phyloP scores from a whole-genome alignment of 1,284 basidiomycete genomes.

The Tremellales sp. region DNA sequence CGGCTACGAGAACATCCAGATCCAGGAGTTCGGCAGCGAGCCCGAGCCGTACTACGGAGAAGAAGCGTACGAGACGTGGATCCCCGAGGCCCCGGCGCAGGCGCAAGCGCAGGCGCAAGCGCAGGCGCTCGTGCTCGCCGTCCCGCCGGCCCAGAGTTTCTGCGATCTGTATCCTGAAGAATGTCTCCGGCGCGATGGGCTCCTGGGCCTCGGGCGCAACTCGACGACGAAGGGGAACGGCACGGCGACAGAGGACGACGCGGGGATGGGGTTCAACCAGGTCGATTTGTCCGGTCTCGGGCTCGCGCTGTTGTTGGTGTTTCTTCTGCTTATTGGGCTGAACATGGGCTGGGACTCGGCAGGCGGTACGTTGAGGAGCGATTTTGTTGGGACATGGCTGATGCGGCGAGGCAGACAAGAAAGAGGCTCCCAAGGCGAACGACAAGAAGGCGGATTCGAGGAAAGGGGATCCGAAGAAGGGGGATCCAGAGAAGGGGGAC shows the following conservation, averaged over 20 bases:
- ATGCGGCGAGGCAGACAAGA: conserved; percentile 1
- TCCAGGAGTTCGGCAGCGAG: too few species aligned
- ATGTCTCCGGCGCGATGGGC: conserved; percentile 1
- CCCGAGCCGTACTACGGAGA: too few species aligned
- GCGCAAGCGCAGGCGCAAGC: background rate
- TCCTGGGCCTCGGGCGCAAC: too few species aligned
- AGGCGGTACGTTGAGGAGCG: conserved; percentile 4
- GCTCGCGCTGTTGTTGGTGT: conserved; percentile 17
- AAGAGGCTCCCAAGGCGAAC: background rate
- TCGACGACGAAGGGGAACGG: background rate
- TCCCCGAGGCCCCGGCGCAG: too few species aligned
- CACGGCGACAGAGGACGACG: conserved; percentile 3
- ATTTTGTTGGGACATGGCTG: conserved; percentile 1
- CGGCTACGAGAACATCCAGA: too few species aligned
- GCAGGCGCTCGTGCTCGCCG: conserved; percentile 9
- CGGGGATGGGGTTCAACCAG: conserved; percentile 9
- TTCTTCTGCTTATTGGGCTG: conserved; percentile 21
- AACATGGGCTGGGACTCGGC: conserved; percentile 17
- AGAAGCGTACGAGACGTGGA: too few species aligned
- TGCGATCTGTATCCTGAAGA: conserved; percentile 19
- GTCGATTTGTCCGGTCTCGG: conserved; percentile 18
- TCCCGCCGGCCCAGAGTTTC: conserved; percentile 14
- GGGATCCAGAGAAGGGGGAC: background rate
- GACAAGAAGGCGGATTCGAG: conserved; percentile 4
- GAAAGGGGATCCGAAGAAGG: conserved; percentile 1